Evolutionary conservation across 768 basidiomycete genomes (phyloP), one percentile per base, ranked within the genome.

Genomic region (Mycena kentingensis): DNA sequence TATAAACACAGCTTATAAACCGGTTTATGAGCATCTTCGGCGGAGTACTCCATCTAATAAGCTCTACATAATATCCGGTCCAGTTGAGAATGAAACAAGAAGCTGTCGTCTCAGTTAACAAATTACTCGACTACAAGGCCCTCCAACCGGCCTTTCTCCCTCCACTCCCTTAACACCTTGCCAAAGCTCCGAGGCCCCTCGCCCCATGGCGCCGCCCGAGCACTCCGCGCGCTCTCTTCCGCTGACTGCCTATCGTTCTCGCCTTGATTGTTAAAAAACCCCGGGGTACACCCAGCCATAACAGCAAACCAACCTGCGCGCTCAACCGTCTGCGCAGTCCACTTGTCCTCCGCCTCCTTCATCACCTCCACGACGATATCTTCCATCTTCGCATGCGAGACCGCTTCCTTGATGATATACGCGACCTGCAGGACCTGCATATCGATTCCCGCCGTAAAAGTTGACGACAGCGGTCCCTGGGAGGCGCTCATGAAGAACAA

Each of bases 401-500:
- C 37, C 45, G 16, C 31, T 5, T 42, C 25, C 10, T 6, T 22
- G 29, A 46, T 7, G 28, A 46, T 46, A 34, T 5, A 37, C 27
- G 60, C 56, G n/a, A 52, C 47, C 25, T 58, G 53, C 4, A 5
- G 4, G 8, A 53, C 32, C 7, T 46, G n/a, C 3, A 48, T 16
- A 2, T 31, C 18, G 3, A 61, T 31, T 18, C 31, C 28, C n/a
- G 25, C 45, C 0, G 54, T 54, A 26, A 41, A 53, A 29, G 55
- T 61, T 4, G 60, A 42, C 1, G 51, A 26, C 5, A 43, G 37
- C 10, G 39, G 41, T 15, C 26, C 19, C 16, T 61, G 57, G 1
- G 19, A 6, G 1, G 29, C 38, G 3, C 49, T 48, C 26, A 44
- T 22, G 51, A 55, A 51, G 52, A 61, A 61, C 2, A 61, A 31